These are phyloP conservation scores for Aspergillus unguis DNA, from an alignment of 2,329 filamentous ascomycete species.

Conservation along the genomic window DNA sequence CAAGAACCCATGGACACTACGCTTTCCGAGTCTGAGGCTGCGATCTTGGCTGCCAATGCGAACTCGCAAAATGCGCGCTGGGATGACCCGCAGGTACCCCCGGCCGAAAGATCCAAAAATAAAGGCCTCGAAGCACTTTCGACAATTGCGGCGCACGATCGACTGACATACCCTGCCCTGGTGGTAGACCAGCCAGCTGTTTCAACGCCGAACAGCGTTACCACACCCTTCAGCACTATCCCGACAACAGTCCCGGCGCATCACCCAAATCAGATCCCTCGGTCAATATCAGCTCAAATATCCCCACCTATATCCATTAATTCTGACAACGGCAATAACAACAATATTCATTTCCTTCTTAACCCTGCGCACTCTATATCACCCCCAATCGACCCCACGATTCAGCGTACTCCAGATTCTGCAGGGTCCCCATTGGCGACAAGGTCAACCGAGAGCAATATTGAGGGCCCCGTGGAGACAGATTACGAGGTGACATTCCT, in stretches of 20 bases:
- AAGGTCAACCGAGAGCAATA: constrained; percentile 20
- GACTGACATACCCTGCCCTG: constrained; percentile 29
- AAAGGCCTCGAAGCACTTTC: constrained; percentile 56
- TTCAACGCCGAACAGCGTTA: constrained; percentile 15
- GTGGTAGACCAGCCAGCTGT: constrained; percentile 25
- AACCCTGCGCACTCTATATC: constrained; percentile 47
- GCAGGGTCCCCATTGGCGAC: constrained; percentile 31
- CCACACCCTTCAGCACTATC: constrained; percentile 20
- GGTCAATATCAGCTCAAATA: constrained; percentile 31
- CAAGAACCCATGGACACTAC: constrained; percentile 44
- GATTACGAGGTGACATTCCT: constrained; percentile 61
- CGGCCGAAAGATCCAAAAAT: constrained; percentile 35
- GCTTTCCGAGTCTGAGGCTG: constrained; percentile 30
- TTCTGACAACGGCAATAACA: constrained; percentile 36
- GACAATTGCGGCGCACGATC: constrained; percentile 47
- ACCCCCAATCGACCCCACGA: constrained; percentile 44
- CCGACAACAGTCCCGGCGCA: constrained; percentile 22
- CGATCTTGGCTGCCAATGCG: constrained; percentile 27
- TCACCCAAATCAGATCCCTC: constrained; percentile 34
- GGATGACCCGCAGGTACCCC: constrained; percentile 29
- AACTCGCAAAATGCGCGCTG: constrained; percentile 31
- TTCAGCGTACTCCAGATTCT: constrained; percentile 31
- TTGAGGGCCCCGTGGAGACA: constrained; percentile 33
- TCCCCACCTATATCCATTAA: constrained; percentile 46
- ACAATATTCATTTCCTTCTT: constrained; percentile 57